A percentile compares a stretch with the other conserved stretches of the same genome.
These are phyloP conservation scores for Ambrosia artemisiifolia DNA, from an alignment of 129 eudicot genomes.

Conservation along the genomic window DNA sequence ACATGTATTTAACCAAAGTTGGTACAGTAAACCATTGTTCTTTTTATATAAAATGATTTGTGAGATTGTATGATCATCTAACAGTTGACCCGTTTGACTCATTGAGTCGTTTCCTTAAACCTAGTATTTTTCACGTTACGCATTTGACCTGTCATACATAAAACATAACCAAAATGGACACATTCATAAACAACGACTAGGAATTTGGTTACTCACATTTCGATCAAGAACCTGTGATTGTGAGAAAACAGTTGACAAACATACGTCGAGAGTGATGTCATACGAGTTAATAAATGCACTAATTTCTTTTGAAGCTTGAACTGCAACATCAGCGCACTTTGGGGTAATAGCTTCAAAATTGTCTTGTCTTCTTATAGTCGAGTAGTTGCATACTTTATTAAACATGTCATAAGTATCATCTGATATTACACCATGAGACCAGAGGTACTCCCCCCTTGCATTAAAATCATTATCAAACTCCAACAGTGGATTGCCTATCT, in stretches of 20 bases:
- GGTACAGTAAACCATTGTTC: no score
- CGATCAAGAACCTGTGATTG: slow-evolving; percentile 10
- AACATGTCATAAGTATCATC: slow-evolving; percentile 54
- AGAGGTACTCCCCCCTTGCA: slow-evolving; percentile 61
- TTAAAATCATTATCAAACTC: slow-evolving; percentile 81
- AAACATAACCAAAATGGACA: neutral
- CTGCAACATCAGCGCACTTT: neutral
- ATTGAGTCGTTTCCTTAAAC: neutral
- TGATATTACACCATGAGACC: slow-evolving; percentile 94
- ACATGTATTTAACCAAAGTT: no score
- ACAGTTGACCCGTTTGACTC: neutral
- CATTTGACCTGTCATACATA: neutral
- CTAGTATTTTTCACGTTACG: neutral
- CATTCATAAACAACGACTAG: neutral
- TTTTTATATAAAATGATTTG: no score
- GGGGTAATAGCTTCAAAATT: neutral
- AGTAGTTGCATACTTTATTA: slow-evolving; percentile 61
- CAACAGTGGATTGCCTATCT: slow-evolving; percentile 90
- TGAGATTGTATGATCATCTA: no score
- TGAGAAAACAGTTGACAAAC: slow-evolving; percentile 3
- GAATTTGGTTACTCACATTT: neutral
- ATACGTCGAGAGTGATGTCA: slow-evolving; percentile 5
- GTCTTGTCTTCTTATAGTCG: slow-evolving; percentile 37
- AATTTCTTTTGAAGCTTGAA: slow-evolving; percentile 12
- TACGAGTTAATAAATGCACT: neutral